Evolutionary conservation across 139 green algal species (phyloP).

Genomic region (Micractinium sp.): DNA sequence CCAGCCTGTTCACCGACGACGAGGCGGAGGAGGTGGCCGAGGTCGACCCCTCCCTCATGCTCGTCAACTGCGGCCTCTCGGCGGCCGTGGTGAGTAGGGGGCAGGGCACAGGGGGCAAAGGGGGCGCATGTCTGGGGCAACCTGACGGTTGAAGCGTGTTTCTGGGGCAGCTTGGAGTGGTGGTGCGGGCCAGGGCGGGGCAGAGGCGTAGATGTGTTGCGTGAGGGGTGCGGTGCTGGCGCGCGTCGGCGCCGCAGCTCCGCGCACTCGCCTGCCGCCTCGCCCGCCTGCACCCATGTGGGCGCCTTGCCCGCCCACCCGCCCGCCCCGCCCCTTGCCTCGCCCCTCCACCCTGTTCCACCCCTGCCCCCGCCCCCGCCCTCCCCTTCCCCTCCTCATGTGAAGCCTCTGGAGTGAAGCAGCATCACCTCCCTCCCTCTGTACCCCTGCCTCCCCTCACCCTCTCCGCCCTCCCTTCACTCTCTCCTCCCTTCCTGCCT

Average conservation of each 20-base stretch:
- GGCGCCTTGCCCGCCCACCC: too few species aligned
- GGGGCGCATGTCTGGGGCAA: too few species aligned
- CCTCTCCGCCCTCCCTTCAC: not conserved
- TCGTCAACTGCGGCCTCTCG: conserved; percentile 79
- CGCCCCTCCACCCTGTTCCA: too few species aligned
- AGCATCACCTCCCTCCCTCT: not conserved
- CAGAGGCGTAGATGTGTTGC: too few species aligned
- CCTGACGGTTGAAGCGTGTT: too few species aligned
- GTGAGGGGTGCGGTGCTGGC: not conserved
- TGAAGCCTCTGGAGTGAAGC: not conserved
- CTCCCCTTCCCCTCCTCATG: not conserved
- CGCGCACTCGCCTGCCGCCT: too few species aligned
- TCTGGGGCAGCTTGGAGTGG: too few species aligned
- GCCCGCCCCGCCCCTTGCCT: too few species aligned
- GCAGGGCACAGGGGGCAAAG: not conserved
- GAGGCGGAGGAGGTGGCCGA: conserved; percentile 37
- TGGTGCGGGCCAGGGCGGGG: too few species aligned
- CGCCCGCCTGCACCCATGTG: too few species aligned
- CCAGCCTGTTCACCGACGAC: conserved; percentile 49
- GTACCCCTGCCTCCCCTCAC: not conserved
- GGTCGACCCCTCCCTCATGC: conserved; percentile 54
- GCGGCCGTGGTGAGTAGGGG: conserved; percentile 53
- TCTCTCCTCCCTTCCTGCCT: not conserved
- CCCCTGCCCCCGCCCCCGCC: too few species aligned
- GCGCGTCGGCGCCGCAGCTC: too few species aligned